phyloP scores from a whole-genome alignment of 805 yeast genomes.

The Starmerella sirachaensis region DNA sequence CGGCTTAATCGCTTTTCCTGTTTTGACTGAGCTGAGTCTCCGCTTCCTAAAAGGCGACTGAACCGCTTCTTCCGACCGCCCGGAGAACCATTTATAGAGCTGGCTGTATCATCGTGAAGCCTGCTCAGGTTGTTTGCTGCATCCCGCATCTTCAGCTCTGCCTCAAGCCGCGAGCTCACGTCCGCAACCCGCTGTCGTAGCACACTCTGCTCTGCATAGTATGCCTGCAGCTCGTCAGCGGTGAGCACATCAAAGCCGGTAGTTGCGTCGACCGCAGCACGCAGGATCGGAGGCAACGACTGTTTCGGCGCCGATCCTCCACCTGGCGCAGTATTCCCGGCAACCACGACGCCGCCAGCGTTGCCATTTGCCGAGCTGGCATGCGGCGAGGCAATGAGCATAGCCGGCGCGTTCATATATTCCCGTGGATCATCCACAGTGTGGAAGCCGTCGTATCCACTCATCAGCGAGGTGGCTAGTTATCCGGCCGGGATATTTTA shows the following conservation, averaged over 20 bases:
- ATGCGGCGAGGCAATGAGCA: slow-evolving; percentile 15
- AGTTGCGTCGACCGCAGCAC: slow-evolving; percentile 20
- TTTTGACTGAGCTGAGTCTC: background rate
- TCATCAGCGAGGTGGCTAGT: slow-evolving; percentile 1
- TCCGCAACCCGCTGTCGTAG: slow-evolving; percentile 16
- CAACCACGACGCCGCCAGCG: background rate
- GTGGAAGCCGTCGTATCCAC: slow-evolving; percentile 18
- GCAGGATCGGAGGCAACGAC: slow-evolving; percentile 14
- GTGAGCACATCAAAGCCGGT: slow-evolving; percentile 12
- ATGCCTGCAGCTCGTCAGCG: slow-evolving; percentile 17
- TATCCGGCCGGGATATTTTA: background rate
- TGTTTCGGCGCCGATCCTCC: background rate
- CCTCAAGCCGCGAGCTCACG: slow-evolving; percentile 16
- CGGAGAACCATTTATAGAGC: background rate
- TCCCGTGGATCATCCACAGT: slow-evolving; percentile 19
- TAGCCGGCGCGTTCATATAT: slow-evolving; percentile 24
- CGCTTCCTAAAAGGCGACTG: background rate
- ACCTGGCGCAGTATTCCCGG: background rate
- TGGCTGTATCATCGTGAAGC: slow-evolving; percentile 13
- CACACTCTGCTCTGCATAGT: slow-evolving; percentile 15
- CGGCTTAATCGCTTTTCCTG: slow-evolving; percentile 18
- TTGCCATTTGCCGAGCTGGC: no score
- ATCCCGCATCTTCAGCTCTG: slow-evolving; percentile 23
- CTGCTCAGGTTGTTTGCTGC: slow-evolving; percentile 21
- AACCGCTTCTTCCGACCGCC: no score